These are phyloP conservation scores for Pleurotus ostreatus DNA, from an alignment of 768 basidiomycete species.

Conservation along the genomic window DNA sequence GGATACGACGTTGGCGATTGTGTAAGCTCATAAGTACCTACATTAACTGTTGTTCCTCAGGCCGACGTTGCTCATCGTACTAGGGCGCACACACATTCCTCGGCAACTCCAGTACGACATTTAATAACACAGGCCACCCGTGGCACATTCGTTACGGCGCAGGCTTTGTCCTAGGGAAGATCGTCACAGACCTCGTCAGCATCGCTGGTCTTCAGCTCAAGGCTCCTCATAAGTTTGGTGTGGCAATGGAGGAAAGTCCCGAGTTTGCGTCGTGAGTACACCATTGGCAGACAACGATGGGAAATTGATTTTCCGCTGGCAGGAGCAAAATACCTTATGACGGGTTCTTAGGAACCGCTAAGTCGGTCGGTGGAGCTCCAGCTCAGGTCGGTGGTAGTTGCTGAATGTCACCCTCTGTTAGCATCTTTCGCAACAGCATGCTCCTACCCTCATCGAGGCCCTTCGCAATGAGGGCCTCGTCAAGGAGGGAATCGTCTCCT, in stretches of 20 bases:
- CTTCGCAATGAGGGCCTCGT: constrained; percentile 48
- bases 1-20: constrained; percentile 6
- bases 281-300: not conserved
- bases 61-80: not conserved
- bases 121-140: constrained; percentile 35
- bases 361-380: constrained; percentile 14
- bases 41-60: not conserved
- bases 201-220: constrained; percentile 3
- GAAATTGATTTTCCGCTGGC: no score
- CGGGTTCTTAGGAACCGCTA: constrained; percentile 50
- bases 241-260: not conserved
- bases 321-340: constrained; percentile 38
- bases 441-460: constrained; percentile 53
- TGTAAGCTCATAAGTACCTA: not conserved
- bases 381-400: not conserved
- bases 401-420: constrained; percentile 14
- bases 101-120: constrained; percentile 40
- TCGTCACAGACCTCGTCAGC: constrained; percentile 1
- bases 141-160: constrained; percentile 6
- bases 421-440: constrained; percentile 49
- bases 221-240: not conserved
- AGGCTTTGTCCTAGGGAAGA: constrained; percentile 1
- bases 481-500: constrained; percentile 52
- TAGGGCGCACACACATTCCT: constrained; percentile 49
- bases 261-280: constrained; percentile 11